Percentiles rank a stretch among this genome's conserved stretches.
These are phyloP conservation scores for Tremella yokohamensis DNA, from an alignment of 768 basidiomycete genomes.

Conservation along the genomic window DNA sequence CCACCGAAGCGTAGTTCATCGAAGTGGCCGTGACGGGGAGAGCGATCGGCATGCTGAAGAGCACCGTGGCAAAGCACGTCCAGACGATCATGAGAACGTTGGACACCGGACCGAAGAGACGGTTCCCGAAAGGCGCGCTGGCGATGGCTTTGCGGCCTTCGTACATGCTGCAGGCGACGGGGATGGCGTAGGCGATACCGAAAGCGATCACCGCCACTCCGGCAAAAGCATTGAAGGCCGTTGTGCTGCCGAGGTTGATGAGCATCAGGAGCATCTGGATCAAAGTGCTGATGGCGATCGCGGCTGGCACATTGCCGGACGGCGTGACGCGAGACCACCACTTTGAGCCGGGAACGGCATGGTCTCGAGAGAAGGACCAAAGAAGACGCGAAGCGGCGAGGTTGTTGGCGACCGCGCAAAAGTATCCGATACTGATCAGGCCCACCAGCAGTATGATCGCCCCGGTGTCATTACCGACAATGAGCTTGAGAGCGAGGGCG, in stretches of 20 bases:
- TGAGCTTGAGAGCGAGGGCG: neutral
- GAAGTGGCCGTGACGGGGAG: constrained; percentile 38
- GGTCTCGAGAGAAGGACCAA: constrained; percentile 69
- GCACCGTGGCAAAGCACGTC: constrained; percentile 61
- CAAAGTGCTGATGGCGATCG: constrained; percentile 60
- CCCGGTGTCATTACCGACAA: neutral
- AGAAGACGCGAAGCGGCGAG: constrained; percentile 67
- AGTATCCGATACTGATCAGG: constrained; percentile 50
- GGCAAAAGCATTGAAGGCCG: constrained; percentile 67
- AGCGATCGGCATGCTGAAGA: constrained; percentile 57
- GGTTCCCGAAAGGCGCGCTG: constrained; percentile 50
- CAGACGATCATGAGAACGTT: constrained; percentile 61
- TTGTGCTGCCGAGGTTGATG: constrained; percentile 59
- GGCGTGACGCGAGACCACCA: constrained; percentile 51
- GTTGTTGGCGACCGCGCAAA: constrained; percentile 65
- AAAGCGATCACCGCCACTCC: constrained; percentile 43
- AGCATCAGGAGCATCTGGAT: constrained; percentile 63
- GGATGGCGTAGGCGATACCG: constrained; percentile 59
- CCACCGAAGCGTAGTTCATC: constrained; percentile 62
- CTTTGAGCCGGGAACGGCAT: constrained; percentile 60
- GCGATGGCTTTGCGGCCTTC: constrained; percentile 55
- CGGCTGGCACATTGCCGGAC: constrained; percentile 57
- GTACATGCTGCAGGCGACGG: constrained; percentile 58
- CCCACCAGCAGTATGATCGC: neutral
- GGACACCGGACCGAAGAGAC: constrained; percentile 34